Conservation (phyloP, 2,329 filamentous ascomycete genomes). For the Penicillium rolfsii region DNA sequence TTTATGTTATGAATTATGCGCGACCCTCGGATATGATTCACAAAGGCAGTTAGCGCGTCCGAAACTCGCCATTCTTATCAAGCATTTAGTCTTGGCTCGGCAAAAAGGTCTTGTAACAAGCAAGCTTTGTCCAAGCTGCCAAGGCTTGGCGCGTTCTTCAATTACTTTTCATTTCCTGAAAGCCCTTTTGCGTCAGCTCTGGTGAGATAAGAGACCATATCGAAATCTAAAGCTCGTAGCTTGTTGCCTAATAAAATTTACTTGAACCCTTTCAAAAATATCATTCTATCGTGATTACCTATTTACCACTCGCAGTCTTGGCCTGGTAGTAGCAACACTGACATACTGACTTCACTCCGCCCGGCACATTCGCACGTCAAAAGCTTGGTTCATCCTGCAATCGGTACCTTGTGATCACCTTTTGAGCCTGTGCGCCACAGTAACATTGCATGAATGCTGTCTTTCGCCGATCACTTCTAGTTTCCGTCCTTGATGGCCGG, state of each 20-base stretch:
- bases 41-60: background rate
- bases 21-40: background rate
- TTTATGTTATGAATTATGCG: background rate
- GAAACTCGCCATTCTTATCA: background rate
- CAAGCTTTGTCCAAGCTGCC: background rate
- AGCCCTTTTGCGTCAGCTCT: background rate
- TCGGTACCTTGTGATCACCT: background rate
- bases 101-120: background rate
- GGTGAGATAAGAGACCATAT: background rate
- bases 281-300: too few relatives aligned
- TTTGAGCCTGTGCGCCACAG: constrained; percentile 4
- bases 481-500: background rate
- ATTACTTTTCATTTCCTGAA: background rate
- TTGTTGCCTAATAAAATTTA: background rate
- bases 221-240: background rate
- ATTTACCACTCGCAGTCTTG: background rate
- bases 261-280: background rate
- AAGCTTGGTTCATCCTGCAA: constrained; percentile 1
- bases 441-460: background rate
- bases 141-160: background rate
- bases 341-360: background rate
- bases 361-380: background rate
- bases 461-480: background rate
- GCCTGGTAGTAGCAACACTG: background rate
- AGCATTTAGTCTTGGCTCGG: background rate